Conservation (phyloP, 352 stramenopile genomes). For the Thalassiosira exigua region DNA sequence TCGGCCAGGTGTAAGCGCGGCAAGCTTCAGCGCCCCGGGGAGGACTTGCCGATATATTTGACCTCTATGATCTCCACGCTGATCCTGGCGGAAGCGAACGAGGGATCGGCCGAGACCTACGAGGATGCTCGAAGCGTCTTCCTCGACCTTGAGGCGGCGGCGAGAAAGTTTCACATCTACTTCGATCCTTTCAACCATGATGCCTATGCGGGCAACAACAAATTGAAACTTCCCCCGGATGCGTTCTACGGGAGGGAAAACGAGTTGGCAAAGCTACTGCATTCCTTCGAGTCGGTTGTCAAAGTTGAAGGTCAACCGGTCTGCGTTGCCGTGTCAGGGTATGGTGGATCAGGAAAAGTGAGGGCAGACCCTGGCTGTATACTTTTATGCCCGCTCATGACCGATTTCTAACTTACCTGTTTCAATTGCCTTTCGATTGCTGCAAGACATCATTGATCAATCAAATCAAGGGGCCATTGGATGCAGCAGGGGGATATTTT, state of each 20-base stretch:
- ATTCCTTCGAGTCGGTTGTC: slow-evolving; percentile 7
- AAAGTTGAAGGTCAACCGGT: not conserved
- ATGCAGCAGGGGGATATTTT: slow-evolving; percentile 10
- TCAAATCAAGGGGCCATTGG: slow-evolving; percentile 26
- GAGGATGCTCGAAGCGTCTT: not conserved
- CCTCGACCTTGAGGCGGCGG: slow-evolving; percentile 13
- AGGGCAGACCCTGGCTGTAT: not conserved
- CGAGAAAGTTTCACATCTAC: not conserved
- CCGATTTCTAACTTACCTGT: no score
- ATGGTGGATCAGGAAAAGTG: not conserved
- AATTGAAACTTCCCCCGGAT: not conserved
- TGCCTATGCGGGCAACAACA: not conserved
- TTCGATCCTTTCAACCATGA: not conserved
- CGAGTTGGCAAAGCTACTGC: slow-evolving; percentile 1
- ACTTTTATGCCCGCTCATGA: slow-evolving; percentile 14
- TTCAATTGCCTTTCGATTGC: no score
- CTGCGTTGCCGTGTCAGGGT: slow-evolving; percentile 1
- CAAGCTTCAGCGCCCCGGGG: not conserved
- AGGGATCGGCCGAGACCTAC: not conserved
- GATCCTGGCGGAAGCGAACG: not conserved
- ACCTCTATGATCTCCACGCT: slow-evolving; percentile 27
- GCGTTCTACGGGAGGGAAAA: slow-evolving; percentile 17
- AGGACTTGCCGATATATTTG: slow-evolving; percentile 14
- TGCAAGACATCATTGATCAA: slow-evolving; percentile 32
- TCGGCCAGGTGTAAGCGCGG: not conserved